Base-by-base conservation (phyloP, 2,329 filamentous ascomycete species). In the Thelonectria discophora region DNA sequence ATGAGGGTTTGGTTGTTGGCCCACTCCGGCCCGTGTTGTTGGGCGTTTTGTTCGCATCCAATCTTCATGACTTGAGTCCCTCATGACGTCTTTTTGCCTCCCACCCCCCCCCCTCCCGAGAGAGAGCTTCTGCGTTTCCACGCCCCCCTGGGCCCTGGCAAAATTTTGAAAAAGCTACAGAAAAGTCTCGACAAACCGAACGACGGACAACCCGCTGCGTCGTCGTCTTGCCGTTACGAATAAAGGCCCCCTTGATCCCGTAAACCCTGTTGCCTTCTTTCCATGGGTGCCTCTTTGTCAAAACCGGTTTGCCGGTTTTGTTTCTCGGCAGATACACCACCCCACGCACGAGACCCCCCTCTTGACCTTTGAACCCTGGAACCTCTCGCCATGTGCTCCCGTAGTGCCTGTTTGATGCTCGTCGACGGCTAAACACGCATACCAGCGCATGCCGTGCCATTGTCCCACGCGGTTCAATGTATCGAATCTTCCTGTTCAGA, bases 1-100 rank as follows among this genome's bases (percentile, higher is more conserved):
- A 57, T 57, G 55, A 57, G 55, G 55, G 3, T 49, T 34, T n/a
- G n/a, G 30, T n/a, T 34, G 47, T 49, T 34, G 46, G 55, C 55
- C 55, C 55, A 51, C 55, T 15, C 55, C 55, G 55, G 55, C 47
- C 55, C 55, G 55, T 42, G 46, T 45, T 20, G 5, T 45, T 20
- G 5, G 21, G 27, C 27, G 27, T 5, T 30, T 30, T 30, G 4
- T 10, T 13, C 13, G 9, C 7, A 9, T n/a, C 17, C 17, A 5
- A 43, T 30, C 45, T 48, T 48, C 45, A 17, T 32, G 43, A 24
- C 43, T 32, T 39, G 48, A 43, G 42, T 45, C 42, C 42, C 18
- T 37, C 34, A 37, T 37, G 15, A 37, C n/a, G 8, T 18, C 18
- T 11, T 45, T 9, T 13, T 45, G 42, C 9, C 17, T 45, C 17